A percentile compares a stretch with the other conserved stretches of the same genome.
These are phyloP conservation scores for Beauveria varroae DNA, from an alignment of 2,329 filamentous ascomycete species.

Conservation along the genomic window DNA sequence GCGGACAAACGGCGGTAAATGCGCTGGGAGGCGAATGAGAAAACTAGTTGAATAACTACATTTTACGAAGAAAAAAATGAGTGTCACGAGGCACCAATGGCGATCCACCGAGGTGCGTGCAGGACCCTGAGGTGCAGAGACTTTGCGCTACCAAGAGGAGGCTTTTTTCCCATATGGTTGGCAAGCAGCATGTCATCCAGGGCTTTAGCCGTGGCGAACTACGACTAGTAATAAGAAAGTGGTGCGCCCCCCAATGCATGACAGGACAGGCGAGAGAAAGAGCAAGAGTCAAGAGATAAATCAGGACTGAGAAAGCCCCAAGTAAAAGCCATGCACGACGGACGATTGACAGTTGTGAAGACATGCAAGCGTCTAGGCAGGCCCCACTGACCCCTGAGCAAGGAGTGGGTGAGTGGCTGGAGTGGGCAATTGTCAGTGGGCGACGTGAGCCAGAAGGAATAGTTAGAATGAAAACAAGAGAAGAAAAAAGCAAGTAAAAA, in stretches of 20 bases:
- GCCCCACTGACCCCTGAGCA: slow-evolving; percentile 4
- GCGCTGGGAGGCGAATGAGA: neutral
- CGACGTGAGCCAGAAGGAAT: neutral
- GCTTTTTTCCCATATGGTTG: neutral
- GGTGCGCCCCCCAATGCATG: no score
- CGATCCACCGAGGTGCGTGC: neutral
- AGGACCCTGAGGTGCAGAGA: neutral
- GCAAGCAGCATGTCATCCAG: neutral
- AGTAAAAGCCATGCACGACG: no score
- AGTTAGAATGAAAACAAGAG: neutral
- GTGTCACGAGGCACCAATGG: neutral
- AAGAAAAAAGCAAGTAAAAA: neutral
- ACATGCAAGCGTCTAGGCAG: no score
- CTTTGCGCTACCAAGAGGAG: neutral
- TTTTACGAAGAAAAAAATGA: neutral
- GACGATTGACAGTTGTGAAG: no score
- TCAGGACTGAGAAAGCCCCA: no score
- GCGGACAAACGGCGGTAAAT: neutral
- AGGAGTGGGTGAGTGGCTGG: neutral
- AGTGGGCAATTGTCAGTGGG: no score
- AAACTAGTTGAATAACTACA: no score
- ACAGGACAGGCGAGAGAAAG: no score
- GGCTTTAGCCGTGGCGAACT: no score
- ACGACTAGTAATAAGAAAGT: no score
- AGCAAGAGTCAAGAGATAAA: no score